These are phyloP conservation scores for Tephrocybe sp. DNA, from an alignment of 768 basidiomycete species.

Conservation along the genomic window DNA sequence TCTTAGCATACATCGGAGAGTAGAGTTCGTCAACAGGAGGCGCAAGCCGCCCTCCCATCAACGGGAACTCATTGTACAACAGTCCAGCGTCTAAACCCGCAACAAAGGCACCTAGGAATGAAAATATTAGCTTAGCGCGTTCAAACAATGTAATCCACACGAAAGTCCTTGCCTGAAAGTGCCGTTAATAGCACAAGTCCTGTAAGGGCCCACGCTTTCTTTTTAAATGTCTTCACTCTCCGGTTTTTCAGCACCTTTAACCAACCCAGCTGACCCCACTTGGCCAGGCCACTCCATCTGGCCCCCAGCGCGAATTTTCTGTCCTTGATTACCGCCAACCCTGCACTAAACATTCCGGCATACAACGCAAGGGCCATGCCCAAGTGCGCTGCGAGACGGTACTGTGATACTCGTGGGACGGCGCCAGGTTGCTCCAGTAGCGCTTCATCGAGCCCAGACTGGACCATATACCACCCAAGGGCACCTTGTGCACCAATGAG, in stretches of 20 bases:
- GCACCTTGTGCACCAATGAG: conserved; percentile 91
- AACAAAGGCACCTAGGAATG: conserved; percentile 84
- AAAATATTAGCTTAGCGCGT: no score
- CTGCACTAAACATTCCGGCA: conserved; percentile 86
- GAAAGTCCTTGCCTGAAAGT: conserved; percentile 66
- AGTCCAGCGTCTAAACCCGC: conserved; percentile 97
- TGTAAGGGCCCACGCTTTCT: conserved; percentile 59
- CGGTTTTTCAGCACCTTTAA: conserved; percentile 57
- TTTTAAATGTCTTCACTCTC: conserved; percentile 56
- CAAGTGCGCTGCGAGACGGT: conserved; percentile 92
- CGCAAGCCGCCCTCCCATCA: conserved; percentile 87
- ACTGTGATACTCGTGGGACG: conserved; percentile 95
- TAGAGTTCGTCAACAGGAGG: conserved; percentile 86
- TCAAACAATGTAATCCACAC: neutral
- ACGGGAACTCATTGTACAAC: conserved; percentile 97
- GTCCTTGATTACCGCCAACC: conserved; percentile 74
- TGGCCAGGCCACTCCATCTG: conserved; percentile 52
- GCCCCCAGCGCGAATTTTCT: conserved; percentile 66
- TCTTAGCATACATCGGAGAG: conserved; percentile 72
- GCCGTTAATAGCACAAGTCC: conserved; percentile 90
- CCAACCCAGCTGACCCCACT: no score
- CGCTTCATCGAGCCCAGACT: conserved; percentile 88
- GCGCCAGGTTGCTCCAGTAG: conserved; percentile 78
- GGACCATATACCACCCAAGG: conserved; percentile 99
- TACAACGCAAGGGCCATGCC: conserved; percentile 92